Conservation (phyloP, 2,329 filamentous ascomycete genomes). For the Neofusicoccum kwambonambiense region DNA sequence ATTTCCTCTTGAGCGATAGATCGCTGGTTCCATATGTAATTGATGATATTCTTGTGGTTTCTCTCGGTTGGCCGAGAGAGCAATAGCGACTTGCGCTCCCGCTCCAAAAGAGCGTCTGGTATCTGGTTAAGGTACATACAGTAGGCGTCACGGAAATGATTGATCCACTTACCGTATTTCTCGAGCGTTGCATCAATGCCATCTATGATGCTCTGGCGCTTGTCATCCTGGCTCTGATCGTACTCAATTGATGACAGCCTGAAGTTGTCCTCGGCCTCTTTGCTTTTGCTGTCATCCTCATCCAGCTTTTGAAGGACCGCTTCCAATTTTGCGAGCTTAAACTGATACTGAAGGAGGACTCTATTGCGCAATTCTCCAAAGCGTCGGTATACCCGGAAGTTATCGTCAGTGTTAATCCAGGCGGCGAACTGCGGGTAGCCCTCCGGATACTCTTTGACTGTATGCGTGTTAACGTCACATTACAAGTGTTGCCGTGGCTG, state of each 20-base stretch:
- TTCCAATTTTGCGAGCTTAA: conserved; percentile 18
- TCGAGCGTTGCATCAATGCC: neutral
- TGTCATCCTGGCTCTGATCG: neutral
- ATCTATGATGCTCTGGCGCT: neutral
- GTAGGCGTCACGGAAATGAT: neutral
- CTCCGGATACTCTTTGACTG: conserved; percentile 13
- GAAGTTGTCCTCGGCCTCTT: neutral
- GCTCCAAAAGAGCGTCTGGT: conserved; percentile 20
- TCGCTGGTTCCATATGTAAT: conserved; percentile 21
- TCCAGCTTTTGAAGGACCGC: neutral
- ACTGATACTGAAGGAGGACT: conserved; percentile 19
- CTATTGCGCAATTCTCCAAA: conserved; percentile 21
- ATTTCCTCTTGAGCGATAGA: neutral
- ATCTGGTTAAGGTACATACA: neutral
- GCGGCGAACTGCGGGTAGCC: conserved; percentile 21
- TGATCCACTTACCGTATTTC: neutral
- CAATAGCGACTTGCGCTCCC: conserved; percentile 13
- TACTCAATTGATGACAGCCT: neutral
- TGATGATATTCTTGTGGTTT: conserved; percentile 18
- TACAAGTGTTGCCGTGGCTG: neutral
- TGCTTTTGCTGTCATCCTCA: neutral
- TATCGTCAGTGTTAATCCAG: conserved; percentile 17
- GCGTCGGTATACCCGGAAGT: conserved; percentile 19
- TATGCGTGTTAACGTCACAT: neutral
- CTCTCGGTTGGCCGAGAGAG: conserved; percentile 18